Evolutionary conservation across 2,329 filamentous ascomycete genomes (phyloP), one percentile per base, ranked within the genome.

Genomic region (Cordyceps cateniannulata): DNA sequence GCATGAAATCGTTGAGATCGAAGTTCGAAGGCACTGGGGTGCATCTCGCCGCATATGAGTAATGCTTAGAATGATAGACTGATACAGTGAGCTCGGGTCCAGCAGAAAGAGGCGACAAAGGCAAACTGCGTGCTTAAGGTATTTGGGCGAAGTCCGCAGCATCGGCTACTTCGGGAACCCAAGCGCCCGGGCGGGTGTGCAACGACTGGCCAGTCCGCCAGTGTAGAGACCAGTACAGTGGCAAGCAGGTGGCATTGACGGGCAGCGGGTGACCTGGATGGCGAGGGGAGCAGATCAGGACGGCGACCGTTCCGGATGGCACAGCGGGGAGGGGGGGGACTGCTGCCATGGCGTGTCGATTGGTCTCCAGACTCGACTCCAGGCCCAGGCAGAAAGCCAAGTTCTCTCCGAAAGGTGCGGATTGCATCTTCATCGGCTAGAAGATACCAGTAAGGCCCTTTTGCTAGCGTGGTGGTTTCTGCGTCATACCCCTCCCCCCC

Each of bases 241-340:
- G 18, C 9, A 5, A 29, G 38, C 38, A 55, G 18, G n/a, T 18
- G 18, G 45, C 57, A 42, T 4, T 25, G 27, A 22, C 42, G 55
- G 61, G 44, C 10, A 42, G 44, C 5, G 18, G 50, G 42, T 54
- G 25, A 42, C 24, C 29, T 32, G 42, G 40, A 44, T 38, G 38
- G 54, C 6, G 3, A 42, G 12, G 50, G 54, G 18, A 60, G 24
- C 22, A 49, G 65, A 67, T 67, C 66, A 61, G 24, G 49, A 64
- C 66, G 68, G 68, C 66, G 66, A 68, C 64, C 60, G 65, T 69
- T 66, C 68, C 68, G 67, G 64, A 69, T 68, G 66, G 63, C 66
- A 68, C 68, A 62, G 65, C 61, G 63, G 51, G 45, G 49, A 29
- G 16, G 4, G 63, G 51, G 45, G 49, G 29, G 9, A 8, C 50